Conservation (phyloP, 345 rosid species). For the Salix arbutifolia region DNA sequence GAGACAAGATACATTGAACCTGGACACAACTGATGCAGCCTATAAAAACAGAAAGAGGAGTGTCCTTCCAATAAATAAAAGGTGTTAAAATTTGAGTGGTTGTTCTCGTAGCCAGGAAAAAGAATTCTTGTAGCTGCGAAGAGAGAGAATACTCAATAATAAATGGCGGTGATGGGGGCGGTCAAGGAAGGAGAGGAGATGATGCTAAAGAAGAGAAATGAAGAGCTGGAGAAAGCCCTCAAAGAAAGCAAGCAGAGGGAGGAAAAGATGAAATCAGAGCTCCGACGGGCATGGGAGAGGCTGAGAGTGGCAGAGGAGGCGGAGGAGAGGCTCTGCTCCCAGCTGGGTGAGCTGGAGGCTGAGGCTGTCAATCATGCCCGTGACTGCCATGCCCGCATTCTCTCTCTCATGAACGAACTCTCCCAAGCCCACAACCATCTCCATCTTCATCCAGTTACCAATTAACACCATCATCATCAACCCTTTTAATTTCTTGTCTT, state of each 20-base stretch:
- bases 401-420: slow-evolving; percentile 60
- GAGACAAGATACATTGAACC: slow-evolving; percentile 55
- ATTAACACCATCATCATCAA: background rate
- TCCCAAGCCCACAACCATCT: slow-evolving; percentile 36
- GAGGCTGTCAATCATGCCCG: slow-evolving; percentile 74
- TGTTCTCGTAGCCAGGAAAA: background rate
- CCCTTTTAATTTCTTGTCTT: background rate
- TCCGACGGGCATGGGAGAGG: slow-evolving; percentile 42
- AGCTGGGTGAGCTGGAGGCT: slow-evolving; percentile 84
- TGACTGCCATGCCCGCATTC: slow-evolving; percentile 50
- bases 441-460: background rate
- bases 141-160: no score
- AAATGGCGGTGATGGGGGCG: background rate
- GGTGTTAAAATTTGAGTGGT: background rate
- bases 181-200: slow-evolving; percentile 17
- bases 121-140: background rate
- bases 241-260: slow-evolving; percentile 45
- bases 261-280: slow-evolving; percentile 52
- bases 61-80: background rate
- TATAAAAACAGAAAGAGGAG: slow-evolving; percentile 6
- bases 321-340: slow-evolving; percentile 76
- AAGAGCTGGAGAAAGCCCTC: slow-evolving; percentile 55
- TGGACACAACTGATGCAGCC: slow-evolving; percentile 35
- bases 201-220: slow-evolving; percentile 46
- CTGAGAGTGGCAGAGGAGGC: slow-evolving; percentile 73